Evolutionary conservation across 2,329 filamentous ascomycete genomes (phyloP), one percentile per base, ranked within the genome.

Genomic region (Colletotrichum sp.): DNA sequence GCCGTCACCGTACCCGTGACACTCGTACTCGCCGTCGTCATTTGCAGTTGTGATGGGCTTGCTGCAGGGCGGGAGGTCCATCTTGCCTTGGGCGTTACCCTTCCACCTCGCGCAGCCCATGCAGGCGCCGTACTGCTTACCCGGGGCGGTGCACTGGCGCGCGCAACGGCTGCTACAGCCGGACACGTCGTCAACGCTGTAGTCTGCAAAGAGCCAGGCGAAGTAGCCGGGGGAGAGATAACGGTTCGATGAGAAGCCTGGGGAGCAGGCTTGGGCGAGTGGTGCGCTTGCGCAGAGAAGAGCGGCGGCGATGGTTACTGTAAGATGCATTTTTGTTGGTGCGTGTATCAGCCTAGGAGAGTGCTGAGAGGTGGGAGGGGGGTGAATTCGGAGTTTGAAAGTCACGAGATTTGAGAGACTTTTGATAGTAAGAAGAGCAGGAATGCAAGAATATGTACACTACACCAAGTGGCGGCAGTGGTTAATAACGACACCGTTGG

Each of bases 61-160:
- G 13, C 66, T 68, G 66, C 66, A 68, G 2, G 43, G 43, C 30
- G 66, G 66, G 13, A 68, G 66, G 66, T 58, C 43, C 66, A 68
- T 68, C 9, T 13, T 16, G 30, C 43, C 43, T n/a, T 34, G 12
- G 13, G 30, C 15, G 30, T 68, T 56, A 27, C 43, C 28, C 48
- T 68, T 68, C 66, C 30, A 68, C 15, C 66, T 55, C n/a, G 66
- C 66, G 48, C 66, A 68, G 48, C 64, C 66, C 66, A 68, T 68
- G 43, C 66, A 68, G 43, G 66, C 18, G 27, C 48, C 66, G 22
- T 58, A 68, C 16, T 8, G 55, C 2, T 68, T 16, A 32, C 66
- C 48, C 48, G 66, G 66, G n/a, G 66, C 66, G 28, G 48, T 68
- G 48, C 66, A 68, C n/a, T 25, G n/a, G 48, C 66, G 66, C 15